Percentiles rank a stretch among this genome's conserved stretches.
Evolutionary conservation across 495 filamentous ascomycete species (phyloP).

Genomic region (Xylaria grammica): DNA sequence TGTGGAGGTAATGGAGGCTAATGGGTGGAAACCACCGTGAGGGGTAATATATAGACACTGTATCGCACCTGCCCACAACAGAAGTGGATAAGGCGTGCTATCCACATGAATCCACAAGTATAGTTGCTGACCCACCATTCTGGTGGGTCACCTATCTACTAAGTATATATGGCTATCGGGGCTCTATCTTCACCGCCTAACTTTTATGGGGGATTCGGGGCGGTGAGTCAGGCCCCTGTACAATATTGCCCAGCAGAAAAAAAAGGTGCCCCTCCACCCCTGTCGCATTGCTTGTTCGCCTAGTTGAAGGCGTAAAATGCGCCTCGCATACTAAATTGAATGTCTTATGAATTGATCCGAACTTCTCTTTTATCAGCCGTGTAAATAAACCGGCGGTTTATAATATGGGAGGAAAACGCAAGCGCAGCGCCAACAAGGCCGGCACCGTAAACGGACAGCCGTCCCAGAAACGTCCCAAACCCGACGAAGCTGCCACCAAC

Average conservation of each 20-base stretch:
- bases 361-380: neutral
- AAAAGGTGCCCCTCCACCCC: constrained; percentile 1
- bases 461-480: constrained; percentile 50
- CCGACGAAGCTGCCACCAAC: constrained; percentile 35
- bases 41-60: no score
- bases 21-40: no score
- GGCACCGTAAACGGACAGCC: constrained; percentile 38
- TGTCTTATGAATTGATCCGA: neutral
- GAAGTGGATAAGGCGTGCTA: no score
- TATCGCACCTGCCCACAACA: no score
- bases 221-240: neutral
- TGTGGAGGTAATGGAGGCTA: no score
- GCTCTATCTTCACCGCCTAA: constrained; percentile 14
- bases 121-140: no score
- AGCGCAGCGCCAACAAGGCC: constrained; percentile 46
- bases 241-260: constrained; percentile 21
- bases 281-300: neutral
- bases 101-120: no score
- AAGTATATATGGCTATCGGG: no score
- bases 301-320: neutral
- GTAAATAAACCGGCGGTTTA: neutral
- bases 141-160: no score
- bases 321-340: neutral
- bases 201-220: neutral
- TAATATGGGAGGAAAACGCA: constrained; percentile 41